Evolutionary conservation across 2,329 filamentous ascomycete genomes (phyloP).

Genomic region (Sporothrix inflata): DNA sequence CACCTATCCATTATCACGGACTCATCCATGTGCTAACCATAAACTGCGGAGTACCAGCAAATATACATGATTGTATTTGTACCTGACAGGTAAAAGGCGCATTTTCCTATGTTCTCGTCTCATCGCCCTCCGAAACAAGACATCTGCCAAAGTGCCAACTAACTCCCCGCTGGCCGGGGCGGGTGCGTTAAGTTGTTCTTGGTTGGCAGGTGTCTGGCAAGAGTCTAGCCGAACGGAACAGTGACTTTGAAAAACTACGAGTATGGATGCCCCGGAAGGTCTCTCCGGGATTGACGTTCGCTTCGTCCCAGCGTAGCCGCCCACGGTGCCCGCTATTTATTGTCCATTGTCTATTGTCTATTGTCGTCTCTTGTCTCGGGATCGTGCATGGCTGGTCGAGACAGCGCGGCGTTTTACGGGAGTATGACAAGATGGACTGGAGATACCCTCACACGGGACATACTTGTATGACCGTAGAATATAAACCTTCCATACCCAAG

Average conservation of each 20-base stretch:
- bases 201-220: not conserved
- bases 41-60: no score
- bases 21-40: not conserved
- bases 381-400: not conserved
- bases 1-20: not conserved
- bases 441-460: not conserved
- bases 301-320: not conserved
- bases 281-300: not conserved
- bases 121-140: slow-evolving; percentile 15
- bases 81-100: not conserved
- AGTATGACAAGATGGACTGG: not conserved
- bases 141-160: slow-evolving; percentile 8
- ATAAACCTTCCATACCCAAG: not conserved
- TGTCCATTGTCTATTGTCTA: not conserved
- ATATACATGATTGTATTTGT: not conserved
- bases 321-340: not conserved
- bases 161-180: not conserved
- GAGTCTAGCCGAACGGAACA: not conserved
- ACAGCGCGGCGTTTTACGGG: slow-evolving; percentile 1
- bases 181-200: not conserved
- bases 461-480: not conserved
- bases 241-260: not conserved
- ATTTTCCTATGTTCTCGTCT: not conserved
- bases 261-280: not conserved
- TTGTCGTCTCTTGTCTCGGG: not conserved